Evolutionary conservation across 495 filamentous ascomycete genomes (phyloP).

Genomic region (Talaromyces trachyspermus): DNA sequence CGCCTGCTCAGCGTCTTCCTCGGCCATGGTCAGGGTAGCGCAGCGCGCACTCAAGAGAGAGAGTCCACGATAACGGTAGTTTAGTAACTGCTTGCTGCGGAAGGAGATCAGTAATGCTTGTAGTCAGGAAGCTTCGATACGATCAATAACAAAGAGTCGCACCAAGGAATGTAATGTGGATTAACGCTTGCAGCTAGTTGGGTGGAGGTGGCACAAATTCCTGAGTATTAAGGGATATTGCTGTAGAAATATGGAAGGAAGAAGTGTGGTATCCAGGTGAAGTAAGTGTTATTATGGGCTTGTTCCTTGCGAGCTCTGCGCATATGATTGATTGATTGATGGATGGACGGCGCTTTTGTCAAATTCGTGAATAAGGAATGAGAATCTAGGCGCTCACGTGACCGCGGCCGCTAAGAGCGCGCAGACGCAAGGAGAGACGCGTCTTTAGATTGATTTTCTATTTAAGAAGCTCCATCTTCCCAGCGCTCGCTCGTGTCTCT

Average conservation of each 20-base stretch:
- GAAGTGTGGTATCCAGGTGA: neutral
- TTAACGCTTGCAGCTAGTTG: constrained; percentile 6
- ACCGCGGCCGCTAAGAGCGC: neutral
- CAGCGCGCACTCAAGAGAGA: constrained; percentile 8
- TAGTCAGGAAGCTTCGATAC: neutral
- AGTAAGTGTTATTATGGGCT: neutral
- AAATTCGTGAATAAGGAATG: too few relatives aligned
- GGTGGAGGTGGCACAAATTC: constrained; percentile 1
- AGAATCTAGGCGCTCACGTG: constrained; percentile 2
- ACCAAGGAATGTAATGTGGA: constrained; percentile 11
- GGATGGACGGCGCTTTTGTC: too few relatives aligned
- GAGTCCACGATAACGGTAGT: too few relatives aligned
- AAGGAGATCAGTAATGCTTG: constrained; percentile 3
- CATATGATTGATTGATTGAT: too few relatives aligned
- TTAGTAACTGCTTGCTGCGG: neutral
- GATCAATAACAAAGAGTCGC: constrained; percentile 1
- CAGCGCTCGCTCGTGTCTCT: neutral
- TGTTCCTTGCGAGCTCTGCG: too few relatives aligned
- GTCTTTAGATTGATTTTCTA: constrained; percentile 6
- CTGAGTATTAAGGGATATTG: neutral
- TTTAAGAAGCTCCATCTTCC: constrained; percentile 4
- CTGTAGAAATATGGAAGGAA: neutral
- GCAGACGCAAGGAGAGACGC: constrained; percentile 5
- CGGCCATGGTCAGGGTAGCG: constrained; percentile 40
- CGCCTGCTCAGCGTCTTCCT: constrained; percentile 54